Evolutionary conservation across 352 stramenopile genomes (phyloP).

Genomic region (Globisporangium orthogonon): DNA sequence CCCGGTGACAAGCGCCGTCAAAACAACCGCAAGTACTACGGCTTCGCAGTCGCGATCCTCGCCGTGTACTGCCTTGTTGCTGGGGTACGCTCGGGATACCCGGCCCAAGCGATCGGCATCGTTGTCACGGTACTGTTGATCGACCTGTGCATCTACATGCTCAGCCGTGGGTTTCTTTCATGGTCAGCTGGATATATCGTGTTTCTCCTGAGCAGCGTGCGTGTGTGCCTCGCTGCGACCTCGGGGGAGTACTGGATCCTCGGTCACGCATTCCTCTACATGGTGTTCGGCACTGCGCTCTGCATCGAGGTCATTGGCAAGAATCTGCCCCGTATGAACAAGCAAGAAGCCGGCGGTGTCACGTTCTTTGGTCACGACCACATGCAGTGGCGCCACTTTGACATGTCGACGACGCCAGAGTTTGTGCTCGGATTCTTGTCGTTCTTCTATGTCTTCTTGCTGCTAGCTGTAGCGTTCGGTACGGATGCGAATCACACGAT

Average conservation of each 20-base stretch:
- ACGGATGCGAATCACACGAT: constrained; percentile 42
- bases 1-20: constrained; percentile 33
- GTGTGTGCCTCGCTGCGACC: constrained; percentile 62
- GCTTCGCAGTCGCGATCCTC: constrained; percentile 35
- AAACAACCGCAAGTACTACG: constrained; percentile 51
- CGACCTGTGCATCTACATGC: constrained; percentile 71
- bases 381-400: constrained; percentile 51
- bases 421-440: constrained; percentile 79
- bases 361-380: constrained; percentile 83
- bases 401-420: constrained; percentile 72
- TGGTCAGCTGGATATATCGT: constrained; percentile 83
- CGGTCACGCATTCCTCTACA: constrained; percentile 71
- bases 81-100: constrained; percentile 42
- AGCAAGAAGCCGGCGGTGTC: constrained; percentile 72
- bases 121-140: constrained; percentile 60
- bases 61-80: constrained; percentile 60
- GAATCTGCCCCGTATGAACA: constrained; percentile 76
- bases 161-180: constrained; percentile 52
- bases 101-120: constrained; percentile 54
- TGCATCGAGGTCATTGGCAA: constrained; percentile 80
- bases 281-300: constrained; percentile 70
- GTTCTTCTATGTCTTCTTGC: constrained; percentile 83
- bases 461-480: constrained; percentile 72
- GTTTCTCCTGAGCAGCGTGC: constrained; percentile 63
- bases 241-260: constrained; percentile 78